Evolutionary conservation across 768 basidiomycete species (phyloP).

Genomic region (Serendipita vermifera): DNA sequence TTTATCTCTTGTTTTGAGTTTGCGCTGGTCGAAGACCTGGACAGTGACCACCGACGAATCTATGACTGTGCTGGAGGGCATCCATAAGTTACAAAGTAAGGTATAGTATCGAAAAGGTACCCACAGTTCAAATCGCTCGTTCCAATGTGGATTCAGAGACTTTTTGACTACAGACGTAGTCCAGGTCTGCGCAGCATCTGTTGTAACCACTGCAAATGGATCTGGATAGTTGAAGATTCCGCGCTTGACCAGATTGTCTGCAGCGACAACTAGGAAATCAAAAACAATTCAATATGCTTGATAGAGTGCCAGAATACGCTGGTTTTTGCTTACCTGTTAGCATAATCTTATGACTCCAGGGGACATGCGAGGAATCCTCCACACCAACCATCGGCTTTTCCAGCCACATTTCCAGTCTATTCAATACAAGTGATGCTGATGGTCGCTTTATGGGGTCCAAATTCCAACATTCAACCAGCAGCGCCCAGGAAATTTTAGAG

Average conservation of each 20-base stretch:
- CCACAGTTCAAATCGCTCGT: slow-evolving; percentile 95
- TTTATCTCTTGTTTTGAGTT: slow-evolving; percentile 96
- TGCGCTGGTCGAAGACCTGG: slow-evolving; percentile 98
- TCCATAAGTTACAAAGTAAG: neutral
- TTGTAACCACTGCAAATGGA: slow-evolving; percentile 95
- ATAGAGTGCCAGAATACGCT: too few relatives aligned
- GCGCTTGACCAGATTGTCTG: slow-evolving; percentile 82
- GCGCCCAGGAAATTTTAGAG: too few relatives aligned
- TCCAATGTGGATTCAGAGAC: slow-evolving; percentile 91
- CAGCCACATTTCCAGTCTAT: too few relatives aligned
- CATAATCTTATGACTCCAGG: too few relatives aligned
- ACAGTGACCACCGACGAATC: slow-evolving; percentile 95
- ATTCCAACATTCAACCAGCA: too few relatives aligned
- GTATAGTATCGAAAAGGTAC: slow-evolving; percentile 21
- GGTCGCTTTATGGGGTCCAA: too few relatives aligned
- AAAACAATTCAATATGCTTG: too few relatives aligned
- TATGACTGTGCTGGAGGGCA: slow-evolving; percentile 61
- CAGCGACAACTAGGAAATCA: slow-evolving; percentile 98
- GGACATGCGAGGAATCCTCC: too few relatives aligned
- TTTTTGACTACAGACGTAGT: slow-evolving; percentile 96
- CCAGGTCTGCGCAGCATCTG: slow-evolving; percentile 94
- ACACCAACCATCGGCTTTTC: too few relatives aligned
- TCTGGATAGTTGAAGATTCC: slow-evolving; percentile 94
- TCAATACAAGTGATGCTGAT: too few relatives aligned
- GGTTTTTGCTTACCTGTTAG: too few relatives aligned